Evolutionary conservation across 2,329 filamentous ascomycete species (phyloP).

Genomic region (Sporothrix inflata): DNA sequence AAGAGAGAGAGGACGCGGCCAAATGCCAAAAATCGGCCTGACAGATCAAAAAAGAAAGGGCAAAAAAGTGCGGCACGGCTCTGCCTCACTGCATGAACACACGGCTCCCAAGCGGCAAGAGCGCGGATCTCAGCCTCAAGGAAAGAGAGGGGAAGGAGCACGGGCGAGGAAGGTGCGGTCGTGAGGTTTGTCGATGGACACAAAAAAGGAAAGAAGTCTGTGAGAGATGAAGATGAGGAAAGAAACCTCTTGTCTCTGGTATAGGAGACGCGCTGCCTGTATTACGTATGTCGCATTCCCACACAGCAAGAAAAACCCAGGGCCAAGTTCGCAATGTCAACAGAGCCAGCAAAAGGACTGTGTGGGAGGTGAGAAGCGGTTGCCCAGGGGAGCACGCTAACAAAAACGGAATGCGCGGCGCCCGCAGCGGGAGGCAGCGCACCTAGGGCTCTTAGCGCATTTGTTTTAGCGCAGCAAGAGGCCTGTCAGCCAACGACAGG

Average conservation of each 20-base stretch:
- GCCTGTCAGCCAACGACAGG: background rate
- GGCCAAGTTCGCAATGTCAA: conserved; percentile 26
- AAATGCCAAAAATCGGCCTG: background rate
- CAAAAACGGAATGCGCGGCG: conserved; percentile 10
- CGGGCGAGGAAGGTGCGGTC: conserved; percentile 24
- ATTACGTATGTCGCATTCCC: conserved; percentile 27
- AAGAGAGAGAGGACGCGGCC: background rate
- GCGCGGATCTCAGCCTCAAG: conserved; percentile 12
- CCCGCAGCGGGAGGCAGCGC: conserved; percentile 9
- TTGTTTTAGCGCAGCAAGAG: background rate
- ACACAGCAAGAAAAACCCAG: background rate
- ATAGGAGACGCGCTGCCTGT: background rate
- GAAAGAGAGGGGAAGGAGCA: conserved; percentile 1
- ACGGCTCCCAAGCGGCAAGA: conserved; percentile 21
- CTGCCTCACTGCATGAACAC: conserved; percentile 24
- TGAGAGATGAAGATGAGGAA: background rate
- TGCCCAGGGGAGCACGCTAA: conserved; percentile 34
- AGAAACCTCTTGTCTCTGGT: background rate
- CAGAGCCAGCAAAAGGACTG: conserved; percentile 18
- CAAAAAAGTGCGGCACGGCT: conserved; percentile 8
- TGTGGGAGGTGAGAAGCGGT: conserved; percentile 22
- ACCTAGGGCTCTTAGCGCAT: background rate
- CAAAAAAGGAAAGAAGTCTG: no score
- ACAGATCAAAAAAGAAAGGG: background rate
- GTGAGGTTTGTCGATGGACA: conserved; percentile 5